Evolutionary conservation across 345 rosid species (phyloP), one percentile per base, ranked within the genome.

Genomic region (Arabis alpina): DNA sequence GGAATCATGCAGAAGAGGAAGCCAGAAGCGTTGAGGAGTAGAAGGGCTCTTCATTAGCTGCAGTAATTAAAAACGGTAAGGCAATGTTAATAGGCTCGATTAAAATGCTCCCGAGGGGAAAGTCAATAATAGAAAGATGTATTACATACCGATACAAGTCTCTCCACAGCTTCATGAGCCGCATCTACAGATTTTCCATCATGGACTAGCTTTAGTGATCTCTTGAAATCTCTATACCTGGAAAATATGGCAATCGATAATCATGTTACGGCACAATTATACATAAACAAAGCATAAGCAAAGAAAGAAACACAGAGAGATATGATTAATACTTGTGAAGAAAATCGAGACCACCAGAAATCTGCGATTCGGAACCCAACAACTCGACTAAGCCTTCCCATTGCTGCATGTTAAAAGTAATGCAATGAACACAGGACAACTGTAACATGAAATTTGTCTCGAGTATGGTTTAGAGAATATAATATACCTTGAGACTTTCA

Each of bases 201-300:
- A 42, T 54, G 64, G 76, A 88, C 79, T 66, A 77, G 86, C 63
- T 82, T 69, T 50, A 94, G 86, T 16, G 85, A 94, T 74, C 83
- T 94, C 87, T 89, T 94, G 75, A 91, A 94, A 76, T 94, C 98
- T 77, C 98, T 86, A 64, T 91, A 91, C 84, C 98, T 94, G 82
- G 32, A 69, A 54, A 19, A 57, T 49, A 66, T 23, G n/a, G 47
- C 77, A 24, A 60, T 55, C 27, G 30, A 10, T 15, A 49, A 58
- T 43, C 13, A 54, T n/a, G 28, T 66, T 62, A 61, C 25, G n/a
- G n/a, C 25, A 54, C 6, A 32, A 9, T 41, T 12, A 19, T 39
- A 9, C 49, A 28, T 30, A 43, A n/a, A 5, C 50, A 51, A 56
- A 13, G 10, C 48, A 36, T 16, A 14, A 23, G 10, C 41, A 52